These are phyloP conservation scores for Ogataea angusta DNA, from an alignment of 805 yeast species.

Conservation along the genomic window DNA sequence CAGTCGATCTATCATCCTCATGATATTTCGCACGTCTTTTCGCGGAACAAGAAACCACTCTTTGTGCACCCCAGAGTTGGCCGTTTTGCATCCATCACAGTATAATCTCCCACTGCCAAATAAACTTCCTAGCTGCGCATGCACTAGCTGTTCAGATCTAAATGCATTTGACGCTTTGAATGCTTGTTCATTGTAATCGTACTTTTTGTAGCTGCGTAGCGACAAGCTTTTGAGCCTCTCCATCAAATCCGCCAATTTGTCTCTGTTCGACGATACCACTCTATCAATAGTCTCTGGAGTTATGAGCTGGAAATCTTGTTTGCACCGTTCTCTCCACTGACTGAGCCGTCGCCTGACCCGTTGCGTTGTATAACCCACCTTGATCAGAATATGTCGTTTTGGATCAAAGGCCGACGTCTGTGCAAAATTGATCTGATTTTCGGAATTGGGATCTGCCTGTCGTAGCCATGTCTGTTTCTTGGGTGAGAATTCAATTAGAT, in stretches of 20 bases:
- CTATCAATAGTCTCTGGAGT: constrained; percentile 31
- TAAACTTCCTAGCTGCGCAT: constrained; percentile 32
- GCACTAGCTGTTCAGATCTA: constrained; percentile 42
- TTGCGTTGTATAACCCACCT: constrained; percentile 54
- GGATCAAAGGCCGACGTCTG: constrained; percentile 37
- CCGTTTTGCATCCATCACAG: constrained; percentile 43
- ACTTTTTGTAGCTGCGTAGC: constrained; percentile 17
- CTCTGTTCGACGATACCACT: constrained; percentile 18
- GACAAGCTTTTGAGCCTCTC: constrained; percentile 10
- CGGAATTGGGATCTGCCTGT: constrained; percentile 30
- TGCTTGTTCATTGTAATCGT: constrained; percentile 33
- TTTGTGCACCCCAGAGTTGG: constrained; percentile 34
- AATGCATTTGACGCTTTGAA: constrained; percentile 33
- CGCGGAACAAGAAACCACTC: constrained; percentile 60
- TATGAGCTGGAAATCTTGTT: constrained; percentile 41
- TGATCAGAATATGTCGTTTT: constrained; percentile 39
- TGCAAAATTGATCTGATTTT: constrained; percentile 15
- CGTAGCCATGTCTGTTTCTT: constrained; percentile 37
- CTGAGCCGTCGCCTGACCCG: constrained; percentile 39
- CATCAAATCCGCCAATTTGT: constrained; percentile 15
- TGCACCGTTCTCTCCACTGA: constrained; percentile 54
- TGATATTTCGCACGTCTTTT: constrained; percentile 33
- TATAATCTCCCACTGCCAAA: constrained; percentile 49
- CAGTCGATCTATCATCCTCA: constrained; percentile 32
- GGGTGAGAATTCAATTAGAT: constrained; percentile 32